These are phyloP conservation scores for Venturia effusa DNA, from an alignment of 2,329 filamentous ascomycete species.

Conservation along the genomic window DNA sequence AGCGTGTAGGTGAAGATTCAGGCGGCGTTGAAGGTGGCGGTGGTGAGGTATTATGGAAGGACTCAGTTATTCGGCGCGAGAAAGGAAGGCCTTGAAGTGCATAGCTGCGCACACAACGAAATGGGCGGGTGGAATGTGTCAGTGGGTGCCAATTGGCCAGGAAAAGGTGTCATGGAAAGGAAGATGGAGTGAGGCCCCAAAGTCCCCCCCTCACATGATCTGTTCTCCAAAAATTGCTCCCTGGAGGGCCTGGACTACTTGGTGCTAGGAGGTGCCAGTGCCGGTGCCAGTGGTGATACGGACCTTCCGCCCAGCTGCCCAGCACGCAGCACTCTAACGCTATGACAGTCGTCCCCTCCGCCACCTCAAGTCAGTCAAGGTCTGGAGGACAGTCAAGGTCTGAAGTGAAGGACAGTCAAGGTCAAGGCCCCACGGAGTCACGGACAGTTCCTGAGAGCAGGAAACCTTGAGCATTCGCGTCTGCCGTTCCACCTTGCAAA, in stretches of 20 bases:
- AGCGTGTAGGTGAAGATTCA: neutral
- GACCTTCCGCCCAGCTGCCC: neutral
- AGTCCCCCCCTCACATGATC: constrained; percentile 1
- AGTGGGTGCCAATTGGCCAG: neutral
- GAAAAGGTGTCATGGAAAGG: neutral
- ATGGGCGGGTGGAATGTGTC: neutral
- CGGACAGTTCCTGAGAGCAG: neutral
- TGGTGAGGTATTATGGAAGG: neutral
- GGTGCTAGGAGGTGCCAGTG: too few relatives aligned
- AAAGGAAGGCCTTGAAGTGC: neutral
- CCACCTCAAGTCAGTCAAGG: too few relatives aligned
- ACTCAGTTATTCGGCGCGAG: neutral
- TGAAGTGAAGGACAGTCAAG: too few relatives aligned
- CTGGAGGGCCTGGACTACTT: too few relatives aligned
- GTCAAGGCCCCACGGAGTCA: neutral
- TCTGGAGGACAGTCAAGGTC: too few relatives aligned
- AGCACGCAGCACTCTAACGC: neutral
- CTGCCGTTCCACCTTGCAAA: neutral
- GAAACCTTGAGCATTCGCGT: neutral
- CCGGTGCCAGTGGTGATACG: too few relatives aligned
- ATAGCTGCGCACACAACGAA: neutral
- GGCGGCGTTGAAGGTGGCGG: neutral
- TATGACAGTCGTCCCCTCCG: neutral
- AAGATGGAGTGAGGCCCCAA: neutral
- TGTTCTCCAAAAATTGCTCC: neutral